Conservation (phyloP, 306 rosid species). For the Gastrolobium bilobum region DNA sequence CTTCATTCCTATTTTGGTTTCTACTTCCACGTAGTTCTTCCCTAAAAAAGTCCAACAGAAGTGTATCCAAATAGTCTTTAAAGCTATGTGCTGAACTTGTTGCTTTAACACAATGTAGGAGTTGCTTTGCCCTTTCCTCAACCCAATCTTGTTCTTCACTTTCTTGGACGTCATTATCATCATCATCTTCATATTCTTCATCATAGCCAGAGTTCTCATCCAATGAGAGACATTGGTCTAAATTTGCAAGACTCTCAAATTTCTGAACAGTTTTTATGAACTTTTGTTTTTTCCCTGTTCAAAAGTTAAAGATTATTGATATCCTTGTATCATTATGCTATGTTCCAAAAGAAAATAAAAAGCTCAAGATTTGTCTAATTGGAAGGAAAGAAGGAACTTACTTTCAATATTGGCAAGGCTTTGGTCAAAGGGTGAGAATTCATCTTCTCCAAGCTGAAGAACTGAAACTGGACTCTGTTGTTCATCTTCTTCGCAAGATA, state of each 20-base stretch:
- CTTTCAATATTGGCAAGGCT: conserved; percentile 64
- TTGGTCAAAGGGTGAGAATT: conserved; percentile 57
- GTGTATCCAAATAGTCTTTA: conserved; percentile 43
- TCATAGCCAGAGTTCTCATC: conserved; percentile 42
- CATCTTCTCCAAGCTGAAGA: conserved; percentile 63
- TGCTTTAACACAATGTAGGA: conserved; percentile 57
- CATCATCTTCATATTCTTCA: conserved; percentile 39
- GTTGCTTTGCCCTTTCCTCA: conserved; percentile 55
- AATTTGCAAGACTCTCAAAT: conserved; percentile 57
- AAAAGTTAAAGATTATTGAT: conserved; percentile 38
- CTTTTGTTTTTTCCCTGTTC: conserved; percentile 67
- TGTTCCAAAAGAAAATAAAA: conserved; percentile 1
- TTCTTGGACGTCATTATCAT: not conserved
- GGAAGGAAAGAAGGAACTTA: conserved; percentile 46
- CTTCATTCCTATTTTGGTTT: conserved; percentile 33
- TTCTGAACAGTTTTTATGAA: conserved; percentile 50
- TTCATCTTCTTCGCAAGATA: conserved; percentile 57
- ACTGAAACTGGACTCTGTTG: conserved; percentile 78
- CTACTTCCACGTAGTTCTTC: conserved; percentile 53
- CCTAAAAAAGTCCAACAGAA: conserved; percentile 66
- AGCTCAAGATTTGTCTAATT: not conserved
- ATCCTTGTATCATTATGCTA: not conserved
- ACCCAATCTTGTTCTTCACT: conserved; percentile 47
- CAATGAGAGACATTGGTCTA: conserved; percentile 41
- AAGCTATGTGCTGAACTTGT: conserved; percentile 36